These are phyloP conservation scores for Penicillium vulpinum DNA, from an alignment of 2,329 filamentous ascomycete genomes.

Conservation along the genomic window DNA sequence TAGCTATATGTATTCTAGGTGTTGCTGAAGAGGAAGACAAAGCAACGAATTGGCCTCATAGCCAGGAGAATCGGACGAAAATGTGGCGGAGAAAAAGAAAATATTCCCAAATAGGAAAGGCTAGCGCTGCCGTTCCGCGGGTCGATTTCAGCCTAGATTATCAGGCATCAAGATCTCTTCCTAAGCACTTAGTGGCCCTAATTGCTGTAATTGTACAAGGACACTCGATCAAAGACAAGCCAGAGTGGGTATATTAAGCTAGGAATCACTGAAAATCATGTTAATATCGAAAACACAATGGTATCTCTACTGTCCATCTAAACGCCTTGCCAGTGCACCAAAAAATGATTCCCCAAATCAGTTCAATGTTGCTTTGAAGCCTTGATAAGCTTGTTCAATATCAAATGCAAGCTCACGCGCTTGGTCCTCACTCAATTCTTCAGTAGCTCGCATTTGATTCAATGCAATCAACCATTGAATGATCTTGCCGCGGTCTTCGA, in stretches of 20 bases:
- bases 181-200: too few relatives aligned
- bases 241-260: conserved; percentile 3
- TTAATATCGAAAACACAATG: neutral
- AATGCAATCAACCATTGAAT: conserved; percentile 97
- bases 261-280: neutral
- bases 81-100: conserved; percentile 23
- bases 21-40: neutral
- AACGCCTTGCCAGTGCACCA: conserved; percentile 15
- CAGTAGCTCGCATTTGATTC: conserved; percentile 96
- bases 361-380: conserved; percentile 78
- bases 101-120: conserved; percentile 39
- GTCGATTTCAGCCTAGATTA: conserved; percentile 18
- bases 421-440: conserved; percentile 84
- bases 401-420: conserved; percentile 87
- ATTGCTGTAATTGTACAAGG: neutral
- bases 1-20: neutral
- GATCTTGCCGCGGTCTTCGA: conserved; percentile 94
- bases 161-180: conserved; percentile 3
- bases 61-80: neutral
- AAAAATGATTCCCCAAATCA: conserved; percentile 34
- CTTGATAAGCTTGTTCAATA: conserved; percentile 90
- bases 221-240: neutral
- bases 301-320: conserved; percentile 13
- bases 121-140: conserved; percentile 29
- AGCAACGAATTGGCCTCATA: conserved; percentile 3